Base-by-base conservation (phyloP, 2,329 filamentous ascomycete genomes). In the Ascochyta clinopodiicola region DNA sequence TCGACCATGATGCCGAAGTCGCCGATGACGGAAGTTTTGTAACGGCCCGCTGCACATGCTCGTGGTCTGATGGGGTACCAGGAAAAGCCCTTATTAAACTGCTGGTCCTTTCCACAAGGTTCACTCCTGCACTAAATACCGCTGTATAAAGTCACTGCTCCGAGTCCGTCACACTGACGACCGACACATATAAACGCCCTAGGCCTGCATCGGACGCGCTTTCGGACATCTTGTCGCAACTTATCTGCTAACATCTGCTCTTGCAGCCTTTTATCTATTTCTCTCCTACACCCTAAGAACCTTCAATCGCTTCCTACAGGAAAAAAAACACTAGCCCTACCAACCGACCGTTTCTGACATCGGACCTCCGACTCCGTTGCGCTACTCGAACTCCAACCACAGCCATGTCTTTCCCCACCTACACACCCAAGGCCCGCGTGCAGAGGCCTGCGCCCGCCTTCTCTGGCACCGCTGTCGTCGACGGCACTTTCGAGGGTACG, bases 401-500 rank as follows among this genome's bases (percentile, higher is more conserved):
- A 49, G 45, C 46, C 48, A 76, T 76, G 74, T 60, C 73, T 46
- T 72, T 64, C 55, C 49, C 64, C 40, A 57, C 72, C 55, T 75
- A 74, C 62, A 65, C 65, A 25, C 73, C 71, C 56, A 75, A 75
- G 59, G 75, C 68, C 45, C 71, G 74, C 53, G 74, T 77, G 47
- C 75, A 77, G 61, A 72, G 72, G 65, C 75, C 74, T 40, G 75
- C 75, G 22, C 75, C 75, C 34, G 61, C 65, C 52, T 77, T 77
- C 63, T 61, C 67, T 17, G 66, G 71, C 61, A 75, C 73, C 27
- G 72, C 75, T 46, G 73, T 77, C 39, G 71, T 77, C 24, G 74
- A 77, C 56, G 75, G 75, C 46, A 65, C 71, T 36, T 77, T 77
- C 43, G 75, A 77, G 71, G 75, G 75, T 76, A 66, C 44, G 61